phyloP scores from a whole-genome alignment of 2,329 filamentous ascomycete genomes.

The Monosporascus sp. region DNA sequence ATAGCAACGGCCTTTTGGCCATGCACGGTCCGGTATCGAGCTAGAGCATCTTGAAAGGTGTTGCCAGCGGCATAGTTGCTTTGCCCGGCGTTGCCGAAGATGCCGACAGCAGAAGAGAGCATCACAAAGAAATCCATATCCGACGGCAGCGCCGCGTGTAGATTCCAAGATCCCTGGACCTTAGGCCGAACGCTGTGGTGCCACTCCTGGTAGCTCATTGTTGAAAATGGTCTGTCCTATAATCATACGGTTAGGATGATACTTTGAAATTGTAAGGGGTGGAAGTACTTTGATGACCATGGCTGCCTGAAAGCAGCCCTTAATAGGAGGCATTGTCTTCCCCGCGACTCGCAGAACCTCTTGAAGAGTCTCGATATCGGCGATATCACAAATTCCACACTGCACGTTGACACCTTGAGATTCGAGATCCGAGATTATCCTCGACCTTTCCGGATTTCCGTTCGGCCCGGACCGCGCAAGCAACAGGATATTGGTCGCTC shows the following conservation, averaged over 20 bases:
- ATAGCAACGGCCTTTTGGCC: too few species aligned
- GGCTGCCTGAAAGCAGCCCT: too few species aligned
- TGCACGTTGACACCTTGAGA: too few species aligned
- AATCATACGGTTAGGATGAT: too few species aligned
- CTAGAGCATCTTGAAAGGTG: constrained; percentile 24
- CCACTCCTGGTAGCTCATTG: neutral
- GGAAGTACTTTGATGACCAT: too few species aligned
- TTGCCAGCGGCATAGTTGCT: constrained; percentile 32
- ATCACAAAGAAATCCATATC: neutral
- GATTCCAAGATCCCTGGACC: neutral
- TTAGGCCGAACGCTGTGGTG: neutral
- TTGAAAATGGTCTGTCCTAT: too few species aligned
- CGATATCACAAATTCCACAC: too few species aligned
- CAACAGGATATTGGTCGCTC: constrained; percentile 23
- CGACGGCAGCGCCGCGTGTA: neutral
- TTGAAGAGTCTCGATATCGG: too few species aligned
- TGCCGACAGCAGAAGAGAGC: neutral
- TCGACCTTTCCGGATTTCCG: neutral
- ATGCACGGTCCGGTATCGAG: constrained; percentile 7
- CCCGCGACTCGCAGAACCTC: too few species aligned
- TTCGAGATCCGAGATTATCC: neutral
- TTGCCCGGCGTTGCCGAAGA: neutral
- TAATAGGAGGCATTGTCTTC: too few species aligned
- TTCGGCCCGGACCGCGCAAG: constrained; percentile 18
- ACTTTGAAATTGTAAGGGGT: too few species aligned